These are phyloP conservation scores for Tylopilus subfusipes DNA, from an alignment of 768 basidiomycete genomes.

Conservation along the genomic window DNA sequence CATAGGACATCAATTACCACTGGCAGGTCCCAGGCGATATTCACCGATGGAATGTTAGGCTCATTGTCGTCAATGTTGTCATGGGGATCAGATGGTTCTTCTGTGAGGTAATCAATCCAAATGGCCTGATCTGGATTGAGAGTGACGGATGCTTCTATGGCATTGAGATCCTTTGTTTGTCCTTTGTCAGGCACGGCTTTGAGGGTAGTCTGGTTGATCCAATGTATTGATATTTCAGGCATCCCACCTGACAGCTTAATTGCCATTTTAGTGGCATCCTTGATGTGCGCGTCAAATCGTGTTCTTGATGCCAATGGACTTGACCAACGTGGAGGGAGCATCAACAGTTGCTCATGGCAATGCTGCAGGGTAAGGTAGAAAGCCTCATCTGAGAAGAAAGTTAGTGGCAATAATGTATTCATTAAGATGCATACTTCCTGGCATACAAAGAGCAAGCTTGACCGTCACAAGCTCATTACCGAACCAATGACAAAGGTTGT, in stretches of 20 bases:
- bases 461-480: no score
- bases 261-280: not conserved
- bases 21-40: not conserved
- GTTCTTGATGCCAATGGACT: not conserved
- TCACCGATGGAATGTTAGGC: not conserved
- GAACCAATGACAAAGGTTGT: not conserved
- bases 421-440: not conserved
- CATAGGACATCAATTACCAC: not conserved
- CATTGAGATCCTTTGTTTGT: no score
- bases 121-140: not conserved
- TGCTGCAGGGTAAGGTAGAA: not conserved
- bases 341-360: not conserved
- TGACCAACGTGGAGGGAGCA: not conserved
- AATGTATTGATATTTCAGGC: not conserved
- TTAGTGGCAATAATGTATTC: not conserved
- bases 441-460: not conserved
- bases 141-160: not conserved
- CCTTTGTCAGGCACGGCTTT: not conserved
- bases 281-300: not conserved
- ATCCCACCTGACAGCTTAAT: not conserved
- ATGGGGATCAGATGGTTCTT: not conserved
- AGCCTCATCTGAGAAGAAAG: not conserved
- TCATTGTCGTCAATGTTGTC: not conserved
- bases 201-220: not conserved
- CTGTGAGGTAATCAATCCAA: not conserved